phyloP scores from a whole-genome alignment of 169 alveolate genomes.

The Eimeria brunetti region DNA sequence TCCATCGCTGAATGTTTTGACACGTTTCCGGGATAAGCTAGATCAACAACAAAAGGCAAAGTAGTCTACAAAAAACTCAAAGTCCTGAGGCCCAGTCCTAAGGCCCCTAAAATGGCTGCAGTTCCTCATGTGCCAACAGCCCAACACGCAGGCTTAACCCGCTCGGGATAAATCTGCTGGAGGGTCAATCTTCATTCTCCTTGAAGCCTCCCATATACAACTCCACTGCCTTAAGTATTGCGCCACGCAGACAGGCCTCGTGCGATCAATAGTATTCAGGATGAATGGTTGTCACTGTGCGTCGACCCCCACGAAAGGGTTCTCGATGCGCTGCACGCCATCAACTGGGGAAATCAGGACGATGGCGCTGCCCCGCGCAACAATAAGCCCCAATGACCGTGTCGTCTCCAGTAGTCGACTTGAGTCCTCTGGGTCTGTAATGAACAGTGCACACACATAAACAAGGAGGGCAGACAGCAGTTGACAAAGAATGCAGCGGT shows the following conservation, averaged over 20 bases:
- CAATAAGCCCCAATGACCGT: conserved; percentile 90
- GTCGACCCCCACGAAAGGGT: conserved; percentile 86
- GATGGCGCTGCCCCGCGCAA: conserved; percentile 94
- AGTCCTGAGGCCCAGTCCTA: background rate
- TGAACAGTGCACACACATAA: background rate
- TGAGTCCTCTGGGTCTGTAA: conserved; percentile 89
- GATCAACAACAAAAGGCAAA: background rate
- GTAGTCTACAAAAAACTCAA: background rate
- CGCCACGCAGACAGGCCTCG: background rate
- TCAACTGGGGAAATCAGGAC: conserved; percentile 90
- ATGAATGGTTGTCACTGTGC: conserved; percentile 38
- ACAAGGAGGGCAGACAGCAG: background rate
- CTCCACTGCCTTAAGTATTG: background rate
- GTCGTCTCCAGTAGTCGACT: conserved; percentile 88
- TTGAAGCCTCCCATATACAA: background rate
- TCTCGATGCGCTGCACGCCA: conserved; percentile 91
- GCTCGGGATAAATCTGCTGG: background rate
- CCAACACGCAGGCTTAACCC: background rate
- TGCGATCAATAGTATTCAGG: background rate
- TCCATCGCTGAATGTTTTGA: background rate
- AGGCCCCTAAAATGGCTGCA: background rate
- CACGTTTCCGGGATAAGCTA: background rate
- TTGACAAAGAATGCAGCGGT: background rate
- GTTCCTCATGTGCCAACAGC: background rate
- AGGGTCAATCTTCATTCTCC: background rate